A percentile compares a stretch with the other conserved stretches of the same genome.
phyloP scores from a whole-genome alignment of 768 basidiomycete species.

The Pilatotrama ljubarskyi region DNA sequence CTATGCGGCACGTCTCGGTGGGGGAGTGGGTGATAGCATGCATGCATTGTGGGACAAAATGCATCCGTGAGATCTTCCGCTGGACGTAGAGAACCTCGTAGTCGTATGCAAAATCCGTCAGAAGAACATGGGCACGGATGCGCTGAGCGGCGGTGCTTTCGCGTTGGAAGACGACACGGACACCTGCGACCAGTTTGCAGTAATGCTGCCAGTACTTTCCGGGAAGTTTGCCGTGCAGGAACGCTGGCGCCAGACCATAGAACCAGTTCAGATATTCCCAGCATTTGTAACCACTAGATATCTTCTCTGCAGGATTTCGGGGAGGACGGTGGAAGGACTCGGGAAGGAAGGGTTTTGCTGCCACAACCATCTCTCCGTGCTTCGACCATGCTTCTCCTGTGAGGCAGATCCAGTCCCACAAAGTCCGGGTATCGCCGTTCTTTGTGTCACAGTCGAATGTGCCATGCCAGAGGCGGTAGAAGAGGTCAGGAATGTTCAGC shows the following conservation, averaged over 20 bases:
- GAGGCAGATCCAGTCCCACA: slow-evolving; percentile 36
- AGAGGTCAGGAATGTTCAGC: slow-evolving; percentile 40
- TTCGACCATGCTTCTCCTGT: slow-evolving; percentile 32
- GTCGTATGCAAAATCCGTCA: slow-evolving; percentile 33
- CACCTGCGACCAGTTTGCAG: slow-evolving; percentile 30
- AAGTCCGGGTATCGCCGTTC: slow-evolving; percentile 18
- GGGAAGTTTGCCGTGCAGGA: slow-evolving; percentile 30
- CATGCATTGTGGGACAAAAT: slow-evolving; percentile 37
- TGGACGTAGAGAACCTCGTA: slow-evolving; percentile 40
- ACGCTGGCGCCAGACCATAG: slow-evolving; percentile 25
- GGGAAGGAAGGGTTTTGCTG: slow-evolving; percentile 36
- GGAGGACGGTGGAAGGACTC: slow-evolving; percentile 44
- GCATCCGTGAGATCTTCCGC: slow-evolving; percentile 27
- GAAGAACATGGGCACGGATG: slow-evolving; percentile 9
- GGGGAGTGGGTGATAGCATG: slow-evolving; percentile 35
- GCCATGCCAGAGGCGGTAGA: slow-evolving; percentile 36
- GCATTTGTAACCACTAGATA: slow-evolving; percentile 35
- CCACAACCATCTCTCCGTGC: slow-evolving; percentile 38
- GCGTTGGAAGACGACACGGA: slow-evolving; percentile 27
- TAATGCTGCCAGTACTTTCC: slow-evolving; percentile 28
- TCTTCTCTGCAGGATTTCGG: too few relatives aligned
- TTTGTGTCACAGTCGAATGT: slow-evolving; percentile 13
- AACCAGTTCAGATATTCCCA: slow-evolving; percentile 28
- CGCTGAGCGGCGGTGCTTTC: slow-evolving; percentile 15
- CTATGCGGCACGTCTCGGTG: slow-evolving; percentile 25